Conservation (phyloP, 441 rosid genomes). For the Hura crepitans region DNA sequence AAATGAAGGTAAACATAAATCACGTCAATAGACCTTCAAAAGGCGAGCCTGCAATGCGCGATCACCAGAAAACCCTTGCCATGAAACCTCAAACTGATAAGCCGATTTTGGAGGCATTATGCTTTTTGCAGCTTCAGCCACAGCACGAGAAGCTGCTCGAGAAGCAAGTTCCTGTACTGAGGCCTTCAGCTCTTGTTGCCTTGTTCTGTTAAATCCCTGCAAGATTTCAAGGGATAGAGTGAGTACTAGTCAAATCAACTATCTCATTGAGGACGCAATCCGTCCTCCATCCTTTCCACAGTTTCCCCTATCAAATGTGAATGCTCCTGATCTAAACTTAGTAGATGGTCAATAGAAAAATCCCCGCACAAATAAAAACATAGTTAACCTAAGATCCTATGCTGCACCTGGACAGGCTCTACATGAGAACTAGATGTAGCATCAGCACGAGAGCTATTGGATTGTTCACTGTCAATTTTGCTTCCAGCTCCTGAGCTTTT, state of each 20-base stretch:
- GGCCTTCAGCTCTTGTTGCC: slow-evolving; percentile 45
- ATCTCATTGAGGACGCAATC: not conserved
- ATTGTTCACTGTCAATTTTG: slow-evolving; percentile 26
- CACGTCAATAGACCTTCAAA: slow-evolving; percentile 54
- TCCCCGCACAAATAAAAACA: not conserved
- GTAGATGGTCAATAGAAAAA: not conserved
- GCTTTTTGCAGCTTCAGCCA: slow-evolving; percentile 65
- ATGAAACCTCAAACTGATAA: slow-evolving; percentile 78
- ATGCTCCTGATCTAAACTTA: not conserved
- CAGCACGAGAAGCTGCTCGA: slow-evolving; percentile 70
- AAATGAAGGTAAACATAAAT: not conserved
- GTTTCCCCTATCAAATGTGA: not conserved
- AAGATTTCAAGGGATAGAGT: slow-evolving; percentile 4
- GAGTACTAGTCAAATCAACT: not conserved
- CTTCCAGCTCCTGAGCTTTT: slow-evolving; percentile 33
- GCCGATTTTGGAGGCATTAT: slow-evolving; percentile 70
- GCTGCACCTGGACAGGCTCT: slow-evolving; percentile 28
- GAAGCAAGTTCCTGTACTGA: slow-evolving; percentile 84
- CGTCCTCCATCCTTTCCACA: not conserved
- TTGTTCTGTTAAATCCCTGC: slow-evolving; percentile 40
- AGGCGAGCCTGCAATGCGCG: slow-evolving; percentile 48
- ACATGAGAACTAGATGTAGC: slow-evolving; percentile 31
- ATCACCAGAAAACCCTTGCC: slow-evolving; percentile 77
- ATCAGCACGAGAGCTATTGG: slow-evolving; percentile 25
- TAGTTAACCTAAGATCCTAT: slow-evolving; percentile 11